Percentiles rank a stretch among this genome's conserved stretches.
Evolutionary conservation across 2,329 filamentous ascomycete species (phyloP).

Genomic region (Colletotrichum orbiculare): DNA sequence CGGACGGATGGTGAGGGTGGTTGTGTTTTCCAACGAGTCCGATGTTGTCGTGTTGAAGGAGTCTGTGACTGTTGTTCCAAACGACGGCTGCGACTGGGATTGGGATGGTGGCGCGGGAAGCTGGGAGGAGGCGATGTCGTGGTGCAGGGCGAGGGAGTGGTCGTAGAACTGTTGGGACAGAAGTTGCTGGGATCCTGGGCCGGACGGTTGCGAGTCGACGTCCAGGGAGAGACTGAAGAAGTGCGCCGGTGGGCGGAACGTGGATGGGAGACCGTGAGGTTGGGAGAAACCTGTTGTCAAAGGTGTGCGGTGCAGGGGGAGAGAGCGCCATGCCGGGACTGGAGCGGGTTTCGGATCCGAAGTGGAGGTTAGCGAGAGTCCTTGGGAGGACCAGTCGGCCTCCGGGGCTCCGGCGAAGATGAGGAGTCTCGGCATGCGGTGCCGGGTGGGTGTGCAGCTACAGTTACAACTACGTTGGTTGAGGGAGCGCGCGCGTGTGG

Average conservation of each 20-base stretch:
- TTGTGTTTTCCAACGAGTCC: slow-evolving; percentile 43
- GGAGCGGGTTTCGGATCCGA: neutral
- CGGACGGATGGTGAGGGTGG: slow-evolving; percentile 38
- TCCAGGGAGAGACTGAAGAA: slow-evolving; percentile 60
- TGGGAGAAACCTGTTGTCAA: slow-evolving; percentile 66
- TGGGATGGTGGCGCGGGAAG: slow-evolving; percentile 44
- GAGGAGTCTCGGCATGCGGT: slow-evolving; percentile 49
- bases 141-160: slow-evolving; percentile 78
- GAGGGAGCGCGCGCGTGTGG: neutral
- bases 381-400: slow-evolving; percentile 44
- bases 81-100: neutral
- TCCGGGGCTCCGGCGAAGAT: slow-evolving; percentile 50
- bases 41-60: slow-evolving; percentile 52
- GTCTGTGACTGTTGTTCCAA: slow-evolving; percentile 40
- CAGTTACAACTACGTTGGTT: neutral
- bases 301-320: slow-evolving; percentile 59
- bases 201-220: slow-evolving; percentile 3
- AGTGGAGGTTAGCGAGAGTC: slow-evolving; percentile 38
- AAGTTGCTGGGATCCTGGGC: slow-evolving; percentile 37
- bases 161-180: slow-evolving; percentile 76
- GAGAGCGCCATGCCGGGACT: slow-evolving; percentile 63
- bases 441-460: slow-evolving; percentile 7
- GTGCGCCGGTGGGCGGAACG: slow-evolving; percentile 46
- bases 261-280: slow-evolving; percentile 49
- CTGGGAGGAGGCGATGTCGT: slow-evolving; percentile 73